phyloP scores from a whole-genome alignment of 352 stramenopile species.

The Phytophthora pisi region DNA sequence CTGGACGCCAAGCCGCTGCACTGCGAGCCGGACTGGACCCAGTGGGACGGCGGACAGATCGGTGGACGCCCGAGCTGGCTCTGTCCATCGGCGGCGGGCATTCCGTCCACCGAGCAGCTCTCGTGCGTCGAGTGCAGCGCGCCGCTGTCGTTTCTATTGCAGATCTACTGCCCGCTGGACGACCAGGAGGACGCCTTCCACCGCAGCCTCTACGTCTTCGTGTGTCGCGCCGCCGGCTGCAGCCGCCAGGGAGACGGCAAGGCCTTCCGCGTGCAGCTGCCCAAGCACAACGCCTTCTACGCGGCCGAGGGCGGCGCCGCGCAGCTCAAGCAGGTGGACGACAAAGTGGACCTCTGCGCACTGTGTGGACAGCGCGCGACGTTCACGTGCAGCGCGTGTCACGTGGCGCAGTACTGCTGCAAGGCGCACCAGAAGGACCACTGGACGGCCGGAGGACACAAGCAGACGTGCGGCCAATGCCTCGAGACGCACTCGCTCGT shows the following conservation, averaged over 20 bases:
- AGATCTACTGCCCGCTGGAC: conserved; percentile 95
- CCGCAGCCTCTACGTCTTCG: conserved; percentile 93
- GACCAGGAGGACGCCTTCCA: conserved; percentile 90
- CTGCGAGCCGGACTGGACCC: conserved; percentile 67
- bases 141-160: conserved; percentile 82
- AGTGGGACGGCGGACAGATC: conserved; percentile 94
- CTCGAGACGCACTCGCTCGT: conserved; percentile 41
- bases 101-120: conserved; percentile 55
- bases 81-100: conserved; percentile 42
- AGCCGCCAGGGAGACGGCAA: conserved; percentile 62
- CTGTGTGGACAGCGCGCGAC: conserved; percentile 68
- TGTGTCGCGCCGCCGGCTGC: conserved; percentile 79
- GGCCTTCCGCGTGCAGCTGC: conserved; percentile 88
- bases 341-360: conserved; percentile 41
- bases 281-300: conserved; percentile 91
- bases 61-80: conserved; percentile 91
- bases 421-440: conserved; percentile 84
- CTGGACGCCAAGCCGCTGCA: conserved; percentile 46
- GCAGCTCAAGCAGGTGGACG: conserved; percentile 20
- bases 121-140: conserved; percentile 52
- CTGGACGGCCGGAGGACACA: conserved; percentile 72
- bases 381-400: conserved; percentile 76
- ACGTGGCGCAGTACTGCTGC: conserved; percentile 80
- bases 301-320: conserved; percentile 52
- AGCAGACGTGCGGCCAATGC: conserved; percentile 60